Evolutionary conservation across 768 basidiomycete species (phyloP).

Genomic region (Auricularia sp.): DNA sequence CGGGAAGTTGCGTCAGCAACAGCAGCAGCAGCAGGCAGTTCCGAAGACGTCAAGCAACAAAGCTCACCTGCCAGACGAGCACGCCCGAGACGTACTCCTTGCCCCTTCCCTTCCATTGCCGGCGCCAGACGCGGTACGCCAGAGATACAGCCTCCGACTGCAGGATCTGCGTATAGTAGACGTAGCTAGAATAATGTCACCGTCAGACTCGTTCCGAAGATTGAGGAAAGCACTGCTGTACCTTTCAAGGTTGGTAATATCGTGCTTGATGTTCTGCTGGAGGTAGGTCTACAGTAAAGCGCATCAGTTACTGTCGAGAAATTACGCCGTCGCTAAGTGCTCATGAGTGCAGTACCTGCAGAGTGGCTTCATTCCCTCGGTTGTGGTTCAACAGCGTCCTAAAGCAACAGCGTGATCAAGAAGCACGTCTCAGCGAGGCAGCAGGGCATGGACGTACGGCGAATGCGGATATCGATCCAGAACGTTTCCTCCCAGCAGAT

Average conservation of each 20-base stretch:
- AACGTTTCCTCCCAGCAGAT: constrained; percentile 66
- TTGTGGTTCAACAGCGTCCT: too few relatives aligned
- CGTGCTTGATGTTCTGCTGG: too few relatives aligned
- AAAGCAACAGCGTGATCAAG: too few relatives aligned
- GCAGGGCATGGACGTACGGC: constrained; percentile 29
- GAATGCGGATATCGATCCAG: constrained; percentile 83
- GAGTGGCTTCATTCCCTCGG: too few relatives aligned
- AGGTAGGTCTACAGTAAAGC: too few relatives aligned
- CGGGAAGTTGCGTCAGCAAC: too few relatives aligned
- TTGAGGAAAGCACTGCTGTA: constrained; percentile 12
- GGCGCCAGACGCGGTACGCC: constrained; percentile 84
- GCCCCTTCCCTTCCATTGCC: constrained; percentile 85
- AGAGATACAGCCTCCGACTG: constrained; percentile 87
- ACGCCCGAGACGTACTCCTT: constrained; percentile 82
- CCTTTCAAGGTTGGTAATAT: constrained; percentile 71
- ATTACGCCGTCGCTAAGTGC: too few relatives aligned
- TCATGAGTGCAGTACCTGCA: too few relatives aligned
- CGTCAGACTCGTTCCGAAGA: neutral
- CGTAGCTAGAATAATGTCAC: constrained; percentile 43
- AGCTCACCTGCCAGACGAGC: constrained; percentile 84
- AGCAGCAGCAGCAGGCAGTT: neutral
- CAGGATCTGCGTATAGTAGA: constrained; percentile 93
- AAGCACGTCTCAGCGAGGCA: too few relatives aligned
- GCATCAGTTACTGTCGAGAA: too few relatives aligned
- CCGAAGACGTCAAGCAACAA: constrained; percentile 3